Base-by-base conservation (phyloP, 1,139 yeast genomes). In the Fermentozyma sake region DNA sequence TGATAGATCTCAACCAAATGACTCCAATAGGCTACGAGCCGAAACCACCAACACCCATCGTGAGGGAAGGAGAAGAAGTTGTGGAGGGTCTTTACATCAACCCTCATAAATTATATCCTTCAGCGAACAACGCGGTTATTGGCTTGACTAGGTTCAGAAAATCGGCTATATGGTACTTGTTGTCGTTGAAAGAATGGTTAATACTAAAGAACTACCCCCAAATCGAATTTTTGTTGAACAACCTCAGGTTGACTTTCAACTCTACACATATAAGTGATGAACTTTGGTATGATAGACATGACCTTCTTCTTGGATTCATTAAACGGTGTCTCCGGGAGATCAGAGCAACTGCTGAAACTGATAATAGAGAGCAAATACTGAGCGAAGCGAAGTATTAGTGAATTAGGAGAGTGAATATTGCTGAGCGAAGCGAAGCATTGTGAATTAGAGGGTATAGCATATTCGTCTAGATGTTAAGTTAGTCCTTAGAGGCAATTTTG, bases 151-250 rank as follows among this genome's bases (percentile, higher is more conserved):
- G 94, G 32, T 57, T 57, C 29, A 68, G 96, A 32, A 86, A 85
- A 46, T 77, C 91, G 1, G 76, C 86, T 1, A 64, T 89, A 18
- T 89, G 96, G 89, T 70, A 73, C 42, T 53, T 87, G 12, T 54
- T 89, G 14, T 79, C 96, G 0, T 81, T 89, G 4, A 74, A 74
- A 32, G 85, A 82, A 46, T 80, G 95, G 87, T 34, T 55, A n/a
- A 40, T 44, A 4, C 42, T 64, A 21, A 48, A 55, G 21, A 50
- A 58, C 27, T 28, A 39, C 17, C 27, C 37, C 4, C 69, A 64
- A 30, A 46, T 55, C 1, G 32, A 39, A 24, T 32, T 37, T 9
- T 44, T 61, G 27, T 24, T 42, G 27, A 22, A 29, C n/a, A 61
- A 62, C 31, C 44, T 63, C 10, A 32, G 39, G 10, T 34, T 39